Percentiles rank a stretch among this genome's conserved stretches.
phyloP scores from a whole-genome alignment of 192 early-diverging fungal species.

The Diversispora eburnea region DNA sequence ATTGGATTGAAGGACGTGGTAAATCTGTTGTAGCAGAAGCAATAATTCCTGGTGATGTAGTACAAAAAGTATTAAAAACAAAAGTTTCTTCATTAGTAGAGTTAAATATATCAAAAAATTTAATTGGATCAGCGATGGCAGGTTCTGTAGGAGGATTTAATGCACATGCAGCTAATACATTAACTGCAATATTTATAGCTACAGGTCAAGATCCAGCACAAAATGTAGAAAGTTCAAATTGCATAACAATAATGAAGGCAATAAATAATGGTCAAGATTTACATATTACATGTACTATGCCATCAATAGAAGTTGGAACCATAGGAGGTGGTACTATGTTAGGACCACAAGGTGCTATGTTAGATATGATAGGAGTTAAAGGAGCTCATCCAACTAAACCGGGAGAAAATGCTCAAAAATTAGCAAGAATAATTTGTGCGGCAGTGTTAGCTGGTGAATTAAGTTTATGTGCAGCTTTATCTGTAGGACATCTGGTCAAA shows the following conservation, averaged over 20 bases:
- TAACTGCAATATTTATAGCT: conserved; percentile 86
- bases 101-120: conserved; percentile 84
- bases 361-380: conserved; percentile 84
- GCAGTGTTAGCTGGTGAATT: conserved; percentile 92
- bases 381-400: conserved; percentile 75
- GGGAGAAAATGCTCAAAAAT: conserved; percentile 78
- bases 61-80: conserved; percentile 83
- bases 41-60: conserved; percentile 73
- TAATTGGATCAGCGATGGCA: conserved; percentile 93
- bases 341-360: conserved; percentile 78
- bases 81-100: conserved; percentile 72
- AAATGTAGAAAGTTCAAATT: conserved; percentile 89
- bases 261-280: conserved; percentile 74
- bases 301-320: conserved; percentile 91
- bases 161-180: conserved; percentile 89
- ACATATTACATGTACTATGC: conserved; percentile 89
- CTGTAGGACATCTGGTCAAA: conserved; percentile 85
- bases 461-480: conserved; percentile 78
- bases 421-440: conserved; percentile 84
- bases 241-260: conserved; percentile 92
- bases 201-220: conserved; percentile 96
- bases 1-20: conserved; percentile 96
- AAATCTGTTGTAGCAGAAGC: conserved; percentile 89
- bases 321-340: conserved; percentile 87
- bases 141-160: conserved; percentile 90